Evolutionary conservation across 208 protist species (phyloP).

Genomic region (Angomonas deanei): DNA sequence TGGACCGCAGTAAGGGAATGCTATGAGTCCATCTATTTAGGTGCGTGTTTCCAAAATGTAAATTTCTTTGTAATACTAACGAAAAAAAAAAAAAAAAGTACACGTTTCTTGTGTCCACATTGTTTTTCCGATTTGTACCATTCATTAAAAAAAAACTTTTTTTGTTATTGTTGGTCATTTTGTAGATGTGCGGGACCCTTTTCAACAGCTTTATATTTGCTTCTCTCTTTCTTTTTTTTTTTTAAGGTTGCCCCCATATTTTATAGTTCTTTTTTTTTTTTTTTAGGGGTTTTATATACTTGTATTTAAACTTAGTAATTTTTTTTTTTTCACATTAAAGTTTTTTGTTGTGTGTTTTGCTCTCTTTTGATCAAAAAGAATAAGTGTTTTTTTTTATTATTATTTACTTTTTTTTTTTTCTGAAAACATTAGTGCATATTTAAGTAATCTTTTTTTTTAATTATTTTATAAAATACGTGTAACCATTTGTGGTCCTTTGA

Average conservation of each 20-base stretch:
- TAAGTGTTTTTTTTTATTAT: neutral
- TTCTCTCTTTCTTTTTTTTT: conserved; percentile 16
- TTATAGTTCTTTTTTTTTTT: conserved; percentile 3
- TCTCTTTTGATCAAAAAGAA: too few species aligned
- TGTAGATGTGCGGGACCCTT: too few species aligned
- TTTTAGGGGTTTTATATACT: neutral
- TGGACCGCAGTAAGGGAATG: neutral
- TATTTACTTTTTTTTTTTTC: conserved; percentile 10
- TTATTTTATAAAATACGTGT: neutral
- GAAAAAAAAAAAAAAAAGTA: neutral
- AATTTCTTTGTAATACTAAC: neutral
- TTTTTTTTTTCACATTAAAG: too few species aligned
- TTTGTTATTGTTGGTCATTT: too few species aligned
- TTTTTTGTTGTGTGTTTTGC: too few species aligned
- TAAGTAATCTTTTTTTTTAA: conserved; percentile 1
- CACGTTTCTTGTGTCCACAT: too few species aligned
- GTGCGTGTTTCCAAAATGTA: neutral
- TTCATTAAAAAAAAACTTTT: neutral
- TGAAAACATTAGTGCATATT: neutral
- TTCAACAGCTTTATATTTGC: too few species aligned
- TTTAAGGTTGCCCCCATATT: neutral
- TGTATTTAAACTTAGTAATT: neutral
- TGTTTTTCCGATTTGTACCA: too few species aligned
- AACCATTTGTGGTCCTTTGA: conserved; percentile 2
- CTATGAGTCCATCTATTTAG: neutral